Conservation (phyloP, 164 flowering plant species). For the Echeveria elegans region DNA sequence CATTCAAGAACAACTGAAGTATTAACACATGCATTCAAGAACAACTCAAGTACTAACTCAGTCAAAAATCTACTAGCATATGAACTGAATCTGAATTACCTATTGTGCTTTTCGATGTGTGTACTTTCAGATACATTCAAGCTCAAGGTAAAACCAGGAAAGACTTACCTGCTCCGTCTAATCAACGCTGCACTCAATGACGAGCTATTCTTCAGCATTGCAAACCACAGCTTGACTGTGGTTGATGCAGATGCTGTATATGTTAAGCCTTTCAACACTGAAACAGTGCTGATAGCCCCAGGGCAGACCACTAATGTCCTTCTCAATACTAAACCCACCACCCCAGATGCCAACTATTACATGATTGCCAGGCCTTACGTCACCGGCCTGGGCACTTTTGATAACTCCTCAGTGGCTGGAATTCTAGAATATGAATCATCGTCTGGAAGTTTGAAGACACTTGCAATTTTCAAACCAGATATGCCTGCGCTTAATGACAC, state of each 20-base stretch:
- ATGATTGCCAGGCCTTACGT: conserved; percentile 10
- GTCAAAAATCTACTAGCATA: not conserved
- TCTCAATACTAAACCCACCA: conserved; percentile 6
- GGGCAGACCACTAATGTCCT: conserved; percentile 18
- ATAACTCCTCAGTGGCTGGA: conserved; percentile 10
- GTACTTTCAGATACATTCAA: conserved; percentile 13
- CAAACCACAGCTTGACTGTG: conserved; percentile 11
- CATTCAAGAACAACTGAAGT: not conserved
- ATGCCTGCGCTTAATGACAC: conserved; percentile 12
- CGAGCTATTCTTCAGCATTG: conserved; percentile 15
- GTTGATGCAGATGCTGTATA: conserved; percentile 15
- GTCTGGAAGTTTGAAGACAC: not conserved
- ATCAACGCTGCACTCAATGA: conserved; percentile 15
- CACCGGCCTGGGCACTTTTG: conserved; percentile 11
- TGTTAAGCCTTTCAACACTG: conserved; percentile 12
- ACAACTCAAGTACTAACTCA: not conserved
- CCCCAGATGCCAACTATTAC: conserved; percentile 11
- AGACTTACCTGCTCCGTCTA: conserved; percentile 12
- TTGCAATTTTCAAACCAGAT: conserved; percentile 1
- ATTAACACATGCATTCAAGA: not conserved
- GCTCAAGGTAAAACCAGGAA: conserved; percentile 11
- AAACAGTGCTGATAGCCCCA: conserved; percentile 7
- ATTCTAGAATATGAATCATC: conserved; percentile 7
- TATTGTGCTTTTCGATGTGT: not conserved
- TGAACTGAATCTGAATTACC: not conserved